Percentiles rank a stretch among this genome's conserved stretches.
Conservation (phyloP, 192 early-diverging fungal genomes). For the Phycomyces blakesleeanus region DNA sequence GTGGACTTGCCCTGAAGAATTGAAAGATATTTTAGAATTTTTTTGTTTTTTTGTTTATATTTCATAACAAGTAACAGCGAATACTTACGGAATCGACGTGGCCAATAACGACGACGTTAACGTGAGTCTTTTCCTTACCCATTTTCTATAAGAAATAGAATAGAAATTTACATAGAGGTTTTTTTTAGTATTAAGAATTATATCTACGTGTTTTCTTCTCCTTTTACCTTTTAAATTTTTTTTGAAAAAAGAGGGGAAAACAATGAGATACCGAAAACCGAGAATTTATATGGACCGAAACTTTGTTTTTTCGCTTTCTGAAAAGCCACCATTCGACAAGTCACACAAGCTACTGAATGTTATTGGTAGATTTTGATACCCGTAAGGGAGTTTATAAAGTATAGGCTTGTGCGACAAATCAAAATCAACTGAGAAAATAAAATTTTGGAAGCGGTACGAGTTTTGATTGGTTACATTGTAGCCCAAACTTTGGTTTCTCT, state of each 20-base stretch:
- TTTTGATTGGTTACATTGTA: not conserved
- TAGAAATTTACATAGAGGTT: no score
- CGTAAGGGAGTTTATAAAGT: not conserved
- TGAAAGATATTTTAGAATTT: no score
- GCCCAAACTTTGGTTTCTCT: not conserved
- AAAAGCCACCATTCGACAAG: constrained; percentile 1
- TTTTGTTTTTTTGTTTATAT: not conserved
- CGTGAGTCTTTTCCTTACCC: constrained; percentile 85
- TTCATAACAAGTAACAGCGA: not conserved
- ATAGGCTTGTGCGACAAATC: not conserved
- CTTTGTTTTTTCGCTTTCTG: not conserved
- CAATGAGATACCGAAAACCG: not conserved
- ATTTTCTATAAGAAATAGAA: constrained; percentile 13
- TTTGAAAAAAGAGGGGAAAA: not conserved
- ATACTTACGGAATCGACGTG: constrained; percentile 90
- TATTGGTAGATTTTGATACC: not conserved
- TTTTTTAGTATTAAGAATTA: no score
- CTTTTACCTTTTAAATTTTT: not conserved
- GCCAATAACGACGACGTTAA: constrained; percentile 95
- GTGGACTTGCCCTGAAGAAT: constrained; percentile 89
- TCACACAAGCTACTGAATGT: not conserved
- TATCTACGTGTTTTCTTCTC: no score
- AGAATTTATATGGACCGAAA: not conserved
- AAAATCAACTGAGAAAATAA: no score
- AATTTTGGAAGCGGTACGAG: no score